Conservation (phyloP, 2,329 filamentous ascomycete species). For the Clarireedia homoeocarpa region DNA sequence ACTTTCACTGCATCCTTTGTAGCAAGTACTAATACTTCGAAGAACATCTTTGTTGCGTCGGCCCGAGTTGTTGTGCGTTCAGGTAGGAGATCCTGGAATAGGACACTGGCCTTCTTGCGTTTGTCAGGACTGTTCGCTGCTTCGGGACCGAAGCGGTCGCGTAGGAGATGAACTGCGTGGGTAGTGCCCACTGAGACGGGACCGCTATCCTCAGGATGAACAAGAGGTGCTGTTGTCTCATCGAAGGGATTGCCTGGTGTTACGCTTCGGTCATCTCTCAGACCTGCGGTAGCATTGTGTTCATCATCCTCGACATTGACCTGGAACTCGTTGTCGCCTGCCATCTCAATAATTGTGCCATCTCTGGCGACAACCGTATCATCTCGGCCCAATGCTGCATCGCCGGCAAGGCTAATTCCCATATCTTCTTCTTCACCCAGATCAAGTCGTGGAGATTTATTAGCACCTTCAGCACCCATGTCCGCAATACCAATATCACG, state of each 20-base stretch:
- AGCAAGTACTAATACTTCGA: constrained; percentile 88
- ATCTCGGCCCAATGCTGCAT: constrained; percentile 42
- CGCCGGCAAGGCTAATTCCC: constrained; percentile 37
- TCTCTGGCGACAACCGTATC: constrained; percentile 39
- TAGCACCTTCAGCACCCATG: constrained; percentile 54
- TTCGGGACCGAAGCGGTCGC: constrained; percentile 75
- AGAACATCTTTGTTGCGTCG: constrained; percentile 99
- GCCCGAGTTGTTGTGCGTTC: constrained; percentile 72
- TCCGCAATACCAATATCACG: constrained; percentile 81
- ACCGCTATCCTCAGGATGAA: constrained; percentile 76
- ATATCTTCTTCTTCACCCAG: constrained; percentile 54
- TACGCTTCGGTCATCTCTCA: constrained; percentile 28
- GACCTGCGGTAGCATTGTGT: constrained; percentile 36
- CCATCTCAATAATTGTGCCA: constrained; percentile 57
- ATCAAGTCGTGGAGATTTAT: constrained; percentile 59
- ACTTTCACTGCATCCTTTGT: constrained; percentile 98
- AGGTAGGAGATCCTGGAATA: constrained; percentile 88
- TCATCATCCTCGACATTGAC: constrained; percentile 40
- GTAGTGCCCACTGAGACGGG: constrained; percentile 87
- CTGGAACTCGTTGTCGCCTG: constrained; percentile 43
- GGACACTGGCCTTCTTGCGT: constrained; percentile 66
- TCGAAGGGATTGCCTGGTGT: constrained; percentile 59
- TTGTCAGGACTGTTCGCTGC: constrained; percentile 61
- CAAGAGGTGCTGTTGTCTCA: constrained; percentile 65
- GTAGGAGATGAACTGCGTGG: constrained; percentile 89